Evolutionary conservation across 805 yeast genomes (phyloP).

Genomic region (Grigorovia humatica): DNA sequence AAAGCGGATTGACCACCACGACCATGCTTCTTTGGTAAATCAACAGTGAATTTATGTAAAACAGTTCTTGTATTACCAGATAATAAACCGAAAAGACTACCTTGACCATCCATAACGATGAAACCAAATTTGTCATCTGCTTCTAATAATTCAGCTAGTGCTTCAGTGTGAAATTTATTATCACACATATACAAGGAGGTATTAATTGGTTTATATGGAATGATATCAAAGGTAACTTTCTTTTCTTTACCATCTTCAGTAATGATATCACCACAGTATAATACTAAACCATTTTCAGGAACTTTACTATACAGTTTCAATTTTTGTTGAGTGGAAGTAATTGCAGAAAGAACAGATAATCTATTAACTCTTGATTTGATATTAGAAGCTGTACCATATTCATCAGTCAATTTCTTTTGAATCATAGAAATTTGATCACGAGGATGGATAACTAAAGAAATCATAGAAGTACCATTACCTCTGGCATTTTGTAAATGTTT

Average conservation of each 20-base stretch:
- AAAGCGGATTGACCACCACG: slow-evolving; percentile 99
- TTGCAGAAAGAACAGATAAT: slow-evolving; percentile 88
- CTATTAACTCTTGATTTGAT: slow-evolving; percentile 97
- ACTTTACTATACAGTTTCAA: slow-evolving; percentile 79
- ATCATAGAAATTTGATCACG: slow-evolving; percentile 82
- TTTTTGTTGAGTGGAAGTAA: slow-evolving; percentile 96
- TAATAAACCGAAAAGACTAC: slow-evolving; percentile 88
- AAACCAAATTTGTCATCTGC: slow-evolving; percentile 95
- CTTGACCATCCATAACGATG: slow-evolving; percentile 99
- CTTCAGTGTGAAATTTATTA: slow-evolving; percentile 97
- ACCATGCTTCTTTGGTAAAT: slow-evolving; percentile 98
- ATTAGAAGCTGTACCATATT: slow-evolving; percentile 97
- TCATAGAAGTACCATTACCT: slow-evolving; percentile 99
- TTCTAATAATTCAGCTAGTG: slow-evolving; percentile 84
- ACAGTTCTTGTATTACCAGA: slow-evolving; percentile 97
- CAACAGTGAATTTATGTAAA: slow-evolving; percentile 91
- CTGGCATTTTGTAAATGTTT: slow-evolving; percentile 81
- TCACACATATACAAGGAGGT: slow-evolving; percentile 95
- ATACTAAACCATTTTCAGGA: slow-evolving; percentile 90
- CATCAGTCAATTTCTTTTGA: slow-evolving; percentile 91
- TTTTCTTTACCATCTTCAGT: slow-evolving; percentile 97
- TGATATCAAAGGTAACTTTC: slow-evolving; percentile 92
- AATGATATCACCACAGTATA: slow-evolving; percentile 96
- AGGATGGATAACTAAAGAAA: slow-evolving; percentile 92
- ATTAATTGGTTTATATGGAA: slow-evolving; percentile 98